Conservation (phyloP, 129 eudicot genomes). For the Scalesia atractyloides region DNA sequence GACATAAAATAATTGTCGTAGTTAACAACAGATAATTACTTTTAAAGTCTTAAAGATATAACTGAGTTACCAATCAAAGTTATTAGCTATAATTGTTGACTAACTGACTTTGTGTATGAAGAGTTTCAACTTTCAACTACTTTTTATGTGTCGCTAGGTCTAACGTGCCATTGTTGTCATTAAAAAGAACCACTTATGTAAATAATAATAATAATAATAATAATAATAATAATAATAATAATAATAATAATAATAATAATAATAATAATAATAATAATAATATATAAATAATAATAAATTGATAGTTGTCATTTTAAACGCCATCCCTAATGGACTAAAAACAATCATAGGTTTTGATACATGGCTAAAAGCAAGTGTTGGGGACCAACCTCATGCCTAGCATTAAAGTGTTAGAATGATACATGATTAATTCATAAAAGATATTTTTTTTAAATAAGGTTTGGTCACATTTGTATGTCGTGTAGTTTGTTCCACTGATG, state of each 20-base stretch:
- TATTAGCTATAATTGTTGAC: background rate
- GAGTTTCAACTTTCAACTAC: slow-evolving; percentile 12
- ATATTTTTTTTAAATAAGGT: background rate
- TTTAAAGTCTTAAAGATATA: background rate
- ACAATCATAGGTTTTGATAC: background rate
- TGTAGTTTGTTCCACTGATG: background rate
- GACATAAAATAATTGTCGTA: background rate
- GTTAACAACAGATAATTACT: background rate
- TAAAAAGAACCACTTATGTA: background rate
- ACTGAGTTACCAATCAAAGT: background rate
- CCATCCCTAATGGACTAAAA: slow-evolving; percentile 25
- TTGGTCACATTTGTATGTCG: background rate
- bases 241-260: background rate
- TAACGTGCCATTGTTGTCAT: too few species aligned
- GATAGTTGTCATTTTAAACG: slow-evolving; percentile 9
- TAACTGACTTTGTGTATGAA: background rate
- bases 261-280: background rate
- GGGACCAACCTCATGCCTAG: slow-evolving; percentile 22
- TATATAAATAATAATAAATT: too few species aligned
- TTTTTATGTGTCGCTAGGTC: background rate
- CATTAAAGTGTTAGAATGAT: background rate
- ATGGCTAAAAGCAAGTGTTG: slow-evolving; percentile 18
- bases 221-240: background rate
- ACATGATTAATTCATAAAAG: background rate
- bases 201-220: background rate